A percentile compares a stretch with the other conserved stretches of the same genome.
These are phyloP conservation scores for Tetrahymena borealis DNA, from an alignment of 73 alveolate species.

Conservation along the genomic window DNA sequence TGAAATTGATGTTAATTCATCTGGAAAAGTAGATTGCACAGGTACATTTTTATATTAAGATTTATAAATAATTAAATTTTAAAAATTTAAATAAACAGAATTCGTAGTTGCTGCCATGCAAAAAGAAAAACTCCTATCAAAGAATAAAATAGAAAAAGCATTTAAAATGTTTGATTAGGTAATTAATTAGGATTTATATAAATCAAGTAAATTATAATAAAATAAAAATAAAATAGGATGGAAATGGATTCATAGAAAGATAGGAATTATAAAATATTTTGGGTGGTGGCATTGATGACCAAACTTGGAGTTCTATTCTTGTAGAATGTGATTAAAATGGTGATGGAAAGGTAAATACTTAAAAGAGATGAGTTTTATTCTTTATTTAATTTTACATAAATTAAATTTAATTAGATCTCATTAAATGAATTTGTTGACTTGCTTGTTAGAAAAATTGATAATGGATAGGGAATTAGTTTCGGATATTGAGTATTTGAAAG, in stretches of 20 bases:
- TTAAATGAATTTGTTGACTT: neutral
- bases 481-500: neutral
- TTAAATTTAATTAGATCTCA: neutral
- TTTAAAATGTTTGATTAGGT: slow-evolving; percentile 39
- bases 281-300: slow-evolving; percentile 46
- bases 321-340: slow-evolving; percentile 43
- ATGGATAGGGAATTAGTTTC: neutral
- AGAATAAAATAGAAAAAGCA: slow-evolving; percentile 32
- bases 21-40: slow-evolving; percentile 34
- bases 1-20: slow-evolving; percentile 16
- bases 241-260: slow-evolving; percentile 44
- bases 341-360: slow-evolving; percentile 44
- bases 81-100: neutral
- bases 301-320: slow-evolving; percentile 21
- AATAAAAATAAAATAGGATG: slow-evolving; percentile 2
- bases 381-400: neutral
- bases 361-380: neutral
- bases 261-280: slow-evolving; percentile 26
- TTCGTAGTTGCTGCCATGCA: slow-evolving; percentile 41
- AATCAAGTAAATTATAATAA: neutral
- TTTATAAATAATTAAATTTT: neutral
- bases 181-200: neutral
- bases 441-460: neutral
- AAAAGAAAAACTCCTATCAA: slow-evolving; percentile 29
- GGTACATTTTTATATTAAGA: neutral